A percentile compares a stretch with the other conserved stretches of the same genome.
Conservation (phyloP, 768 basidiomycete genomes). For the Lactarius pseudohatsudake region DNA sequence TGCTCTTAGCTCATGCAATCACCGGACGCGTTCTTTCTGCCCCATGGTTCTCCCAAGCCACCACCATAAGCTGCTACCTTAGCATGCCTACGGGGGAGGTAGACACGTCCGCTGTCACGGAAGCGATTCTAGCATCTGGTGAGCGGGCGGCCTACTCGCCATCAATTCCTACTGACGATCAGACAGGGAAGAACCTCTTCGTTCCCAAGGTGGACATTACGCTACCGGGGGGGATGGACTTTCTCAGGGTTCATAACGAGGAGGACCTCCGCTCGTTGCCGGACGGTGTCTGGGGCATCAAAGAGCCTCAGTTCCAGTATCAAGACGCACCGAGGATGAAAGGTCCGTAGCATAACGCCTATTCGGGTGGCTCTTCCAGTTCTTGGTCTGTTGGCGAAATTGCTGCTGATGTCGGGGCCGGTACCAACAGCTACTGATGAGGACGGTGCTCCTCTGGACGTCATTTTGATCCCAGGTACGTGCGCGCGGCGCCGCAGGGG, state of each 20-base stretch:
- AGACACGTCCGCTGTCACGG: conserved; percentile 53
- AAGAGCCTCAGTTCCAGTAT: conserved; percentile 55
- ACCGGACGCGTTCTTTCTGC: conserved; percentile 48
- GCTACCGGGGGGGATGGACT: conserved; percentile 55
- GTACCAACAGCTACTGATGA: conserved; percentile 10
- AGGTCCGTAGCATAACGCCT: conserved; percentile 42
- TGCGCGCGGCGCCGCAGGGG: conserved; percentile 19
- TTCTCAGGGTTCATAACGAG: conserved; percentile 57
- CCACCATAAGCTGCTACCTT: conserved; percentile 68
- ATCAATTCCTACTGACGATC: not conserved
- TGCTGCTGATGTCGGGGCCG: not conserved
- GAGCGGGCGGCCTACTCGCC: conserved; percentile 24
- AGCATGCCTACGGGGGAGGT: conserved; percentile 77
- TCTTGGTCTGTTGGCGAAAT: not conserved
- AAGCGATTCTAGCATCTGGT: conserved; percentile 58
- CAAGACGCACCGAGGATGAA: conserved; percentile 46
- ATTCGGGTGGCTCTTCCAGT: conserved; percentile 4
- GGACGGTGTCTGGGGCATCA: conserved; percentile 71
- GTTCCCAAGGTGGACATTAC: conserved; percentile 60
- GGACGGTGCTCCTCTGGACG: not conserved
- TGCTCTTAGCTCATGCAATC: conserved; percentile 46
- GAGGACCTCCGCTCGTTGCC: conserved; percentile 60
- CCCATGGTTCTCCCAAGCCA: conserved; percentile 50
- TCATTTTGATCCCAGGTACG: conserved; percentile 28
- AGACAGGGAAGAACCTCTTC: conserved; percentile 61